Conservation (phyloP, 2,329 filamentous ascomycete species). For the Colletotrichum noveboracense region DNA sequence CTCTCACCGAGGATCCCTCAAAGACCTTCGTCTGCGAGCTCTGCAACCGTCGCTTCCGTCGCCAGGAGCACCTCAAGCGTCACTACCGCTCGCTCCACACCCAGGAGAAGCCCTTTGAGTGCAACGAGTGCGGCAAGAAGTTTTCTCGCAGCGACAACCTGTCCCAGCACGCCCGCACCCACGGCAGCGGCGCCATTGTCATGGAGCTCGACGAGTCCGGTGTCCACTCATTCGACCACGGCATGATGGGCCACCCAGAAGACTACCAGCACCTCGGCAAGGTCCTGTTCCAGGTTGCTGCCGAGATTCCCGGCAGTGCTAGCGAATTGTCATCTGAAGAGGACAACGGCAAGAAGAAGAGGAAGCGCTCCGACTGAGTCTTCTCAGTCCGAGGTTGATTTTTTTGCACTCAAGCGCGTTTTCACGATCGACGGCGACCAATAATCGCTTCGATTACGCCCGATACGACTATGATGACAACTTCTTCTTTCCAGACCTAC, state of each 20-base stretch:
- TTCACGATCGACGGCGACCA: conserved; percentile 11
- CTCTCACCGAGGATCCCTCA: conserved; percentile 93
- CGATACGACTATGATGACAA: conserved; percentile 33
- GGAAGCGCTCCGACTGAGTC: conserved; percentile 74
- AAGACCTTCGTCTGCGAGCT: conserved; percentile 98
- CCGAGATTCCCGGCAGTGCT: conserved; percentile 71
- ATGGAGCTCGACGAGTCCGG: conserved; percentile 85
- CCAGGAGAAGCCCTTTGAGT: conserved; percentile 98
- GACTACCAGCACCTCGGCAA: conserved; percentile 74
- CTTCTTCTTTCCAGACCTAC: conserved; percentile 24
- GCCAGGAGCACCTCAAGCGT: conserved; percentile 97
- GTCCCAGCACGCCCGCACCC: conserved; percentile 92
- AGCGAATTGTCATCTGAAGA: conserved; percentile 64
- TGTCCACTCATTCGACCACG: conserved; percentile 44
- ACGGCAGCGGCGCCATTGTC: conserved; percentile 87
- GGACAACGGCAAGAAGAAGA: conserved; percentile 69
- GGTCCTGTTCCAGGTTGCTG: conserved; percentile 81
- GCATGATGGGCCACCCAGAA: conserved; percentile 49
- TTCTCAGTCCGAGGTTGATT: not conserved
- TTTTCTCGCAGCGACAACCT: conserved; percentile 98
- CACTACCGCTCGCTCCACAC: conserved; percentile 99
- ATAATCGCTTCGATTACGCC: conserved; percentile 29
- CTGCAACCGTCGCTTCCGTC: conserved; percentile 95
- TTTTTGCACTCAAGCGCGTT: conserved; percentile 14
- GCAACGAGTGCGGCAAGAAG: conserved; percentile 97